Conservation (phyloP, 164 flowering plant species). For the Euptelea pleiosperma region DNA sequence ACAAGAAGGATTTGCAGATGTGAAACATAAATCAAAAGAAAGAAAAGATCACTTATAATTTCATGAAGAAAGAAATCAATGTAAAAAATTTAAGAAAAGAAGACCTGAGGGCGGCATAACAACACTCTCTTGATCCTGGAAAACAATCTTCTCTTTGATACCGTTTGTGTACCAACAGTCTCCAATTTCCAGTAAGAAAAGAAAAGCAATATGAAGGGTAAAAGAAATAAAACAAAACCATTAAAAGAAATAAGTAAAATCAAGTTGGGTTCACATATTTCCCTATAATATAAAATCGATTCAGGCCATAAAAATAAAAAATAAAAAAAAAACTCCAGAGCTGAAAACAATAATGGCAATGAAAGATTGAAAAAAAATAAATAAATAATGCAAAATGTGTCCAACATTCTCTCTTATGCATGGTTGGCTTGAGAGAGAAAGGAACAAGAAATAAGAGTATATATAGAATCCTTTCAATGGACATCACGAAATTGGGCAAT, state of each 20-base stretch:
- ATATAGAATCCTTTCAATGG: no score
- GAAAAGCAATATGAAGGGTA: conserved; percentile 2
- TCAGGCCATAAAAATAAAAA: neutral
- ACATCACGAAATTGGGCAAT: no score
- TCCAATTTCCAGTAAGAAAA: conserved; percentile 22
- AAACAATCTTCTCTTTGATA: conserved; percentile 23
- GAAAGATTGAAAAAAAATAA: no score
- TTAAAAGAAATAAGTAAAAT: neutral
- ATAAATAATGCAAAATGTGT: no score
- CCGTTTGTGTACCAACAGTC: conserved; percentile 11
- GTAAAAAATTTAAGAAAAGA: conserved; percentile 2
- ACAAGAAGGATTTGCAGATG: conserved; percentile 6
- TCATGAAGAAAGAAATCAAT: neutral
- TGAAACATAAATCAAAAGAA: neutral
- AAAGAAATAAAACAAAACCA: neutral
- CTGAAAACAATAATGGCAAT: no score
- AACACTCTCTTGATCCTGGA: conserved; percentile 32
- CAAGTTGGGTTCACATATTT: neutral
- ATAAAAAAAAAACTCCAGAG: neutral
- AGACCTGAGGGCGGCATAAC: conserved; percentile 36
- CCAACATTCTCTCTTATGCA: no score
- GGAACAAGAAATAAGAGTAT: no score
- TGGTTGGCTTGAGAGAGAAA: no score
- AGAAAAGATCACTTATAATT: conserved; percentile 2
- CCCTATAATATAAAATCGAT: neutral